Evolutionary conservation across 2,329 filamentous ascomycete genomes (phyloP).

Genomic region (Arthrobotrys sphaeroides): DNA sequence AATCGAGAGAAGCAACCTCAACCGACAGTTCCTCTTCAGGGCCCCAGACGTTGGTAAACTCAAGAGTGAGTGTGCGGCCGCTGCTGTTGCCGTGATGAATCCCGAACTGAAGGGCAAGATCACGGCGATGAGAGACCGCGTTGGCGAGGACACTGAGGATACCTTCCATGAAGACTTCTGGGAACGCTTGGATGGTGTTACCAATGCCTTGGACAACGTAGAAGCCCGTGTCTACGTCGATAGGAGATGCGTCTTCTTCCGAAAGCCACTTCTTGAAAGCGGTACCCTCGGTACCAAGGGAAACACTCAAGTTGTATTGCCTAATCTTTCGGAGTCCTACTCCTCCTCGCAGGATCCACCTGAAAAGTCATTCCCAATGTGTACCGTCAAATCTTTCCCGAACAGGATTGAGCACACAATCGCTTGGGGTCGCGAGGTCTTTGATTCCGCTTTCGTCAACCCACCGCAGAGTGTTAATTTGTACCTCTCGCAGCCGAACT

Average conservation of each 20-base stretch:
- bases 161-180: slow-evolving; percentile 96
- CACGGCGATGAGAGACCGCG: slow-evolving; percentile 83
- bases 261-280: slow-evolving; percentile 93
- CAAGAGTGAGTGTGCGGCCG: slow-evolving; percentile 94
- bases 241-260: slow-evolving; percentile 96
- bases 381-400: slow-evolving; percentile 94
- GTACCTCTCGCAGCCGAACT: slow-evolving; percentile 90
- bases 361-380: slow-evolving; percentile 99
- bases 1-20: slow-evolving; percentile 98
- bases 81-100: slow-evolving; percentile 94
- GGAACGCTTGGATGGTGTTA: slow-evolving; percentile 85
- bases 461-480: slow-evolving; percentile 93
- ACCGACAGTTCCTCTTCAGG: slow-evolving; percentile 95
- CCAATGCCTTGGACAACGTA: slow-evolving; percentile 96
- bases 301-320: slow-evolving; percentile 95
- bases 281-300: slow-evolving; percentile 99
- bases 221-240: slow-evolving; percentile 97
- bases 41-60: slow-evolving; percentile 91
- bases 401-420: slow-evolving; percentile 99
- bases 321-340: slow-evolving; percentile 92
- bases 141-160: slow-evolving; percentile 89
- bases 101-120: slow-evolving; percentile 90
- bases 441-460: slow-evolving; percentile 92
- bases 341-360: slow-evolving; percentile 96
- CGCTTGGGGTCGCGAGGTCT: slow-evolving; percentile 95